phyloP scores from a whole-genome alignment of 192 early-diverging fungal species.

The Linnemannia hyalina region DNA sequence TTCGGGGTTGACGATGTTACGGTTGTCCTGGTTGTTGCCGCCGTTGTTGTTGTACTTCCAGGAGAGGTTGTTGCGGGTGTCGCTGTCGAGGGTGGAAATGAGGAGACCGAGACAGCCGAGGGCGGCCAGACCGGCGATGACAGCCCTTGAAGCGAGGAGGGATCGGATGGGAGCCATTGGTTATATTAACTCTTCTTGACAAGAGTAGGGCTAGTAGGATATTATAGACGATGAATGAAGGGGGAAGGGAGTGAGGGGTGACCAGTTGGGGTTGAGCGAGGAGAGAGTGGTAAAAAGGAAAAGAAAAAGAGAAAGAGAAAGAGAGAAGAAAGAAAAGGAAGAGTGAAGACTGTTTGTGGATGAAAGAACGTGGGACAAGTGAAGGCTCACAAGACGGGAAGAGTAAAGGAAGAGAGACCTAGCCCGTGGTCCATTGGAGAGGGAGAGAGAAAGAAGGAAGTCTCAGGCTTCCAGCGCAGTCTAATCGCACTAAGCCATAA shows the following conservation, averaged over 20 bases:
- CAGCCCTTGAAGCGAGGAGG: constrained; percentile 31
- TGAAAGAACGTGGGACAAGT: not conserved
- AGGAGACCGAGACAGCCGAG: constrained; percentile 31
- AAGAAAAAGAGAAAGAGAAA: not conserved
- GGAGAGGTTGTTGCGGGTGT: constrained; percentile 1
- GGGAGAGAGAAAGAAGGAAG: too few relatives aligned
- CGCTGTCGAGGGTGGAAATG: constrained; percentile 31
- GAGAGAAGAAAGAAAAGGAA: not conserved
- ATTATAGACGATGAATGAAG: too few relatives aligned
- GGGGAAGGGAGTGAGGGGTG: not conserved
- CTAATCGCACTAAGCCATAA: too few relatives aligned
- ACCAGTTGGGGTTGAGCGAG: not conserved
- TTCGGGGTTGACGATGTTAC: not conserved
- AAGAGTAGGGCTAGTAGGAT: too few relatives aligned
- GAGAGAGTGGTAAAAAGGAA: constrained; percentile 7
- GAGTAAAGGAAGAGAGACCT: not conserved
- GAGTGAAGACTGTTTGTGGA: not conserved
- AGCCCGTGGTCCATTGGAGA: too few relatives aligned
- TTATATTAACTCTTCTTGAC: not conserved
- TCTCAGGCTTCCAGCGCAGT: too few relatives aligned
- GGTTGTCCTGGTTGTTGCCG: not conserved
- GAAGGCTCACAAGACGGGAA: not conserved
- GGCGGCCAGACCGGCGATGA: constrained; percentile 20
- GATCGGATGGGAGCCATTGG: constrained; percentile 33
- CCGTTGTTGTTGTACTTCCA: constrained; percentile 13